Conservation (phyloP, 495 filamentous ascomycete species). For the Trichocladium antarcticum region DNA sequence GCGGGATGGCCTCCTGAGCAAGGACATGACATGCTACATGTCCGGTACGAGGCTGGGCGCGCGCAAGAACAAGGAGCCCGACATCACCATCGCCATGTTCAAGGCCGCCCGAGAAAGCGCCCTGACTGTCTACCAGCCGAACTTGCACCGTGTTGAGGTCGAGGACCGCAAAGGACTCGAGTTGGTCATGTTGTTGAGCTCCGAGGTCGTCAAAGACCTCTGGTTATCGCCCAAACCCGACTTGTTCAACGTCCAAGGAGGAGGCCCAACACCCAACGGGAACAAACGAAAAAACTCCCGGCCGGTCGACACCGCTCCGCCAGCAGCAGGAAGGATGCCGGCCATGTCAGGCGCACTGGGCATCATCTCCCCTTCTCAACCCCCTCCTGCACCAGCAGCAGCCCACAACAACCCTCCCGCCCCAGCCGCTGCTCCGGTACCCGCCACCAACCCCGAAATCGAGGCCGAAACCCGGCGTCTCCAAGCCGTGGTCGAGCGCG, state of each 20-base stretch:
- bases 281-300: constrained; percentile 36
- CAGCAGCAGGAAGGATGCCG: neutral
- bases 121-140: constrained; percentile 84
- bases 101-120: constrained; percentile 35
- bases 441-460: constrained; percentile 44
- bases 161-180: constrained; percentile 93
- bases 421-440: neutral
- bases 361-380: constrained; percentile 2
- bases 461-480: constrained; percentile 55
- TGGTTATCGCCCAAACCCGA: constrained; percentile 59
- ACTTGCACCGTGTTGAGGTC: constrained; percentile 78
- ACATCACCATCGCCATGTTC: constrained; percentile 85
- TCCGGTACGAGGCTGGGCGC: constrained; percentile 63
- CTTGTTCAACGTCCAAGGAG: constrained; percentile 62
- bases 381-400: constrained; percentile 9
- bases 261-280: constrained; percentile 22
- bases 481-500: constrained; percentile 41
- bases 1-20: constrained; percentile 73
- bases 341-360: constrained; percentile 27
- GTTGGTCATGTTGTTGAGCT: constrained; percentile 70
- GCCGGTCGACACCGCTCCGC: constrained; percentile 16
- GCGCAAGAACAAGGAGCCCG: constrained; percentile 75
- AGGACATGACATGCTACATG: constrained; percentile 69
- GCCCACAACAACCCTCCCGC: constrained; percentile 15
- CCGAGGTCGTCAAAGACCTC: constrained; percentile 77